Evolutionary conservation across 2,329 filamentous ascomycete species (phyloP), one percentile per base, ranked within the genome.

Genomic region (Beauveria bassiana): DNA sequence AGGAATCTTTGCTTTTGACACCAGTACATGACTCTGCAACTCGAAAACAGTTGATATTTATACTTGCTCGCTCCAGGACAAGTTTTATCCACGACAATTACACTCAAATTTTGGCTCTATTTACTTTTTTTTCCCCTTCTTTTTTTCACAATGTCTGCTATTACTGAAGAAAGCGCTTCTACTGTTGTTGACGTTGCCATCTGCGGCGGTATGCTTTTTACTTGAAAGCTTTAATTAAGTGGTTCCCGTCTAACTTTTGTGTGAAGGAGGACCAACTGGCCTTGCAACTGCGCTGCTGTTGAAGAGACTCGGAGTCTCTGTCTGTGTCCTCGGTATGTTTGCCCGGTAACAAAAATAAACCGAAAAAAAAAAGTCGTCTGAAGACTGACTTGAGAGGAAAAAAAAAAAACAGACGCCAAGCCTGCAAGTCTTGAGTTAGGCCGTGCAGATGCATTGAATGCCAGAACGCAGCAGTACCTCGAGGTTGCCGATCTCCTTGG

Each of bases 371-470:
- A 3, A 9, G 14, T 6, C 18, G 43, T 46, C 18, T 31, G 12
- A n/a, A 14, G 16, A 47, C 38, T 59, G 45, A 59, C 18, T 34
- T 34, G 31, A 1, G 3, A n/a, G 9, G n/a, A n/a, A n/a, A 12
- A n/a, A 1, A 49, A 18, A 12, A n/a, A 1, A 49, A 2, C 2
- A 79, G 77, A 78, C 46, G 73, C 68, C 50, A 78, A 78, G 64
- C 64, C 71, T 1, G 69, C 68, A 0, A 71, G 74, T 0, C 66
- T 81, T 3, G 69, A 75, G 3, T 65, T 79, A 3, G 78, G 78
- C 2, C 71, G 78, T 22, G 78, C 78, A 43, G 78, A 81, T 66
- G 78, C 78, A 0, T 68, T 81, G 59, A 81, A 80, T 46, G 78
- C 78, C 6, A 72, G 78, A 10, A 79, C 77, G 0, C 78, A 81